These are phyloP conservation scores for Cutaneotrichosporon mucoides DNA, from an alignment of 1,284 basidiomycete species.

Conservation along the genomic window DNA sequence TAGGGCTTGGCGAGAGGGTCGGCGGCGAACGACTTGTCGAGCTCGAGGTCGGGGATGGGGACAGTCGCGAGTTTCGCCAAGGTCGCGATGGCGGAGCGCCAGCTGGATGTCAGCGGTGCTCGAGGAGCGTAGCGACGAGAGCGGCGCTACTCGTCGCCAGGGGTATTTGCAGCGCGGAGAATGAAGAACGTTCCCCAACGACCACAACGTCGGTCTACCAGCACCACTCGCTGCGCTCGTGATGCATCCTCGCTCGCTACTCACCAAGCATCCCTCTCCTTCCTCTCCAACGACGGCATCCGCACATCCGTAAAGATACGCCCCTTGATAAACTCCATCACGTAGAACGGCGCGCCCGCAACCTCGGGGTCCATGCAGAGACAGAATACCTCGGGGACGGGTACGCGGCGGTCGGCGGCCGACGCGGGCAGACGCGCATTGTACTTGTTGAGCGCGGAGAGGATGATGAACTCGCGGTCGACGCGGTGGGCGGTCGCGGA, in stretches of 20 bases:
- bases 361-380: constrained; percentile 73
- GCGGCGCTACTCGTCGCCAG: too few relatives aligned
- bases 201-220: too few relatives aligned
- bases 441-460: constrained; percentile 68
- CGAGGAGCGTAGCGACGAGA: too few relatives aligned
- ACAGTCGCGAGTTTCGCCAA: constrained; percentile 72
- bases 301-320: constrained; percentile 83
- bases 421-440: constrained; percentile 51
- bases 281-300: constrained; percentile 62
- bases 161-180: too few relatives aligned
- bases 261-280: constrained; percentile 55
- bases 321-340: constrained; percentile 92
- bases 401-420: constrained; percentile 54
- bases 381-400: constrained; percentile 78
- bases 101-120: constrained; percentile 52
- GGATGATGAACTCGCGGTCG: constrained; percentile 82
- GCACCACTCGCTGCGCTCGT: too few relatives aligned
- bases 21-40: constrained; percentile 70
- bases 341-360: constrained; percentile 86
- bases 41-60: constrained; percentile 63
- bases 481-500: constrained; percentile 89
- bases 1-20: constrained; percentile 59
- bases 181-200: too few relatives aligned
- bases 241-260: background rate
- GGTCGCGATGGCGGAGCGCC: constrained; percentile 68